Evolutionary conservation across 331 rosid genomes (phyloP).

Genomic region (Rosa hybrid): DNA sequence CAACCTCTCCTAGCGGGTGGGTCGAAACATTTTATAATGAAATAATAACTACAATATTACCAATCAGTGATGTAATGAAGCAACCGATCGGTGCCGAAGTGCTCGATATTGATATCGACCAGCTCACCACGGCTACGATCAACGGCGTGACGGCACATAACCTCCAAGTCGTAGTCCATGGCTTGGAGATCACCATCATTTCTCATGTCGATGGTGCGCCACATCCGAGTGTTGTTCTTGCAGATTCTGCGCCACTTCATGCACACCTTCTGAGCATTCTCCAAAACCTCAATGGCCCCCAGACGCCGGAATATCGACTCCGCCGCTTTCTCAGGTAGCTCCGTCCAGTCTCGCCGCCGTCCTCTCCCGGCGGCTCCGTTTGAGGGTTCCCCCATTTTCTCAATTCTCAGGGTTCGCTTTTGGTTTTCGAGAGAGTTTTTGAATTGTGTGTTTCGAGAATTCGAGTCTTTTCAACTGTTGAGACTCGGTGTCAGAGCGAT

Average conservation of each 20-base stretch:
- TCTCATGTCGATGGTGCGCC: slow-evolving; percentile 39
- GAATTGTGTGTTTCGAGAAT: background rate
- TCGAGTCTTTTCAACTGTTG: background rate
- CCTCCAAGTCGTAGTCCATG: slow-evolving; percentile 12
- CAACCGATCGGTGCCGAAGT: slow-evolving; percentile 31
- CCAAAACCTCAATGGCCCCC: slow-evolving; percentile 28
- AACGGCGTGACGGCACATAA: slow-evolving; percentile 30
- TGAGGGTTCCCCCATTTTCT: background rate
- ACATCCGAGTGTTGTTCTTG: slow-evolving; percentile 40
- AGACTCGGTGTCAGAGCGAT: background rate
- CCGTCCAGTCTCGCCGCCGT: slow-evolving; percentile 33
- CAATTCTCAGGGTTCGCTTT: background rate
- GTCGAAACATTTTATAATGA: no score
- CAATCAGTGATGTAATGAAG: slow-evolving; percentile 31
- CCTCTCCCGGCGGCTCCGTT: background rate
- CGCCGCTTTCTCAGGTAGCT: slow-evolving; percentile 29
- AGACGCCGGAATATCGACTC: slow-evolving; percentile 30
- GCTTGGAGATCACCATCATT: background rate
- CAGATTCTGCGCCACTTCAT: slow-evolving; percentile 37
- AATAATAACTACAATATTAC: background rate
- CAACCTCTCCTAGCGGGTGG: no score
- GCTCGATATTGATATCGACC: slow-evolving; percentile 25
- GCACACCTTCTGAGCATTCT: slow-evolving; percentile 32
- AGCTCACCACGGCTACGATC: slow-evolving; percentile 35
- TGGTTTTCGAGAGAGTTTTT: background rate